Conservation (phyloP, 495 filamentous ascomycete species). For the Amniculicola lignicola region DNA sequence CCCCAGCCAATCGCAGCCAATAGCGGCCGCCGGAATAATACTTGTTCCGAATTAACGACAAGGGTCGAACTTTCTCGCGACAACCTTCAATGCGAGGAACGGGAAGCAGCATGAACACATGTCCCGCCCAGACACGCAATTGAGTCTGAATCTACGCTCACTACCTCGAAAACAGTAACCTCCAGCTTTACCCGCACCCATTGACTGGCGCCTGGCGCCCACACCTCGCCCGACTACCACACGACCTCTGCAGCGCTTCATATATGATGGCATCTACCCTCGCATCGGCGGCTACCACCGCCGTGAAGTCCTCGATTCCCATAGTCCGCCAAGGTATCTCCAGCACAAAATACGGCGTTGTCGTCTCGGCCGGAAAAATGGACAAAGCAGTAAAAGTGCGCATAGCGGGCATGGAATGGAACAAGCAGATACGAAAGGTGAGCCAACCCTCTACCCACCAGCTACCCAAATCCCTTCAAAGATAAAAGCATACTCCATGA, state of each 20-base stretch:
- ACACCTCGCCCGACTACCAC: too few species aligned
- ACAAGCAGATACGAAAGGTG: constrained; percentile 48
- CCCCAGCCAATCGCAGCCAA: constrained; percentile 7
- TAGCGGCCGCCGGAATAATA: too few species aligned
- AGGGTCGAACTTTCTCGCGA: too few species aligned
- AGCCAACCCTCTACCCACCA: not conserved
- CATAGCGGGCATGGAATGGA: constrained; percentile 59
- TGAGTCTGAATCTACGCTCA: too few species aligned
- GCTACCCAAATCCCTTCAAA: not conserved
- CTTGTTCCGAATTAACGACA: too few species aligned
- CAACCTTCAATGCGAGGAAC: too few species aligned
- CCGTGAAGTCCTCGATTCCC: not conserved
- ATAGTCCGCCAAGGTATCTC: constrained; percentile 12
- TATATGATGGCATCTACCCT: not conserved
- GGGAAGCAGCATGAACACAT: too few species aligned
- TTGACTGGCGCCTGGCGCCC: too few species aligned
- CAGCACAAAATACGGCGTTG: constrained; percentile 48
- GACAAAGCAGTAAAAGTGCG: constrained; percentile 67
- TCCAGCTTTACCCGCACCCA: too few species aligned
- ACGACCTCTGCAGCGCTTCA: not conserved
- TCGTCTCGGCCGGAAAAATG: constrained; percentile 68
- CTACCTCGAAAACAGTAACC: too few species aligned
- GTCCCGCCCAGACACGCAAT: too few species aligned
- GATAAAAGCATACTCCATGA: too few species aligned
- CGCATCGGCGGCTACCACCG: constrained; percentile 1